Base-by-base conservation (phyloP, 768 basidiomycete species). In the Lentinus brumalis region DNA sequence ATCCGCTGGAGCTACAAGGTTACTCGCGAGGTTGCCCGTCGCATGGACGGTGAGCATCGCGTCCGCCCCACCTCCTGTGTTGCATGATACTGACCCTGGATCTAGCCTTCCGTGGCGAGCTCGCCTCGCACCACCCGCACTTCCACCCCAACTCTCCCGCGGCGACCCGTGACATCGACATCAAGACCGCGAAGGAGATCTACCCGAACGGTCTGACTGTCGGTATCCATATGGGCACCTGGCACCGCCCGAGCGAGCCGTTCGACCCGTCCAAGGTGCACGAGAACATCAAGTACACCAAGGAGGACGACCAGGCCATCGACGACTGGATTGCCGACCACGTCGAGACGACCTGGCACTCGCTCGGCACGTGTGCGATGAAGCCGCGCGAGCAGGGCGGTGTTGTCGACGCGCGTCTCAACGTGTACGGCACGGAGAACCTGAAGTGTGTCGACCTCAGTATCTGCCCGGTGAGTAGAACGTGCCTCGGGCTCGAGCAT, bases 341-440 rank as follows among this genome's bases (percentile, higher is more conserved):
- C 70, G 87, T 89, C 66, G 88, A 88, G 78, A 88, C 88, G 10
- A 89, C 87, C 57, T 89, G 88, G 88, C 88, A 89, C 78, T 86
- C 83, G 70, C 77, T 88, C 53, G 86, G 66, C 38, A 72, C 71
- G 18, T 72, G 71, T 58, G 85, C 86, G 50, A 88, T 89, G 86
- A 88, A 87, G 72, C 85, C 86, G 38, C 76, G 84, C 46, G 78
- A 81, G 64, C 75, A 89, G 73, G 86, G 85, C 45, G 86, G 86
- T 69, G 86, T 88, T 51, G 83, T 88, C 67, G 86, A 88, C 66
- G 77, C 71, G 29, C 83, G 85, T 60, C 78, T 88, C 66, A 87
- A 79, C 67, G 85, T 88, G 66, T 86, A 78, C 70, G 86, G 84
- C 50, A 88, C 86, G 18, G 71, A 83, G 73, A 86, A 87, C 77